phyloP scores from a whole-genome alignment of 2,329 filamentous ascomycete species.

The Ascochyta fabae region DNA sequence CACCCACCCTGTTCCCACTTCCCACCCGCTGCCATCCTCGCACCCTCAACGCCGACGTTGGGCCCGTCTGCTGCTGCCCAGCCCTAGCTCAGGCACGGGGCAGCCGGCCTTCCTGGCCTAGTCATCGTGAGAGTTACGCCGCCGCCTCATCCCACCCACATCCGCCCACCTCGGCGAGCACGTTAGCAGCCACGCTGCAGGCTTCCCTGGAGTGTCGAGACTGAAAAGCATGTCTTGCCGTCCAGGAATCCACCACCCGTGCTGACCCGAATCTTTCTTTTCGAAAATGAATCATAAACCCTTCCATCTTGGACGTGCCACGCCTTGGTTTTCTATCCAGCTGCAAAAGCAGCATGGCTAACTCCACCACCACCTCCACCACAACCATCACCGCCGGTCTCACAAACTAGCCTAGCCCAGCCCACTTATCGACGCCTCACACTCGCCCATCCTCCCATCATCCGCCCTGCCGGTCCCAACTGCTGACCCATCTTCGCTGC shows the following conservation, averaged over 20 bases:
- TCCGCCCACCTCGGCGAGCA: constrained; percentile 3
- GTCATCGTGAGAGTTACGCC: constrained; percentile 4
- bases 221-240: too few species aligned
- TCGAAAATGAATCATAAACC: too few species aligned
- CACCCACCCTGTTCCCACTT: neutral
- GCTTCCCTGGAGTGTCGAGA: too few species aligned
- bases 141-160: constrained; percentile 7
- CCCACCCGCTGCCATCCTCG: neutral
- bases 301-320: too few species aligned
- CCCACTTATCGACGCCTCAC: constrained; percentile 7
- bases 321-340: too few species aligned
- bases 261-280: too few species aligned
- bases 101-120: constrained; percentile 5
- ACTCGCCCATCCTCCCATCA: constrained; percentile 5
- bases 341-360: constrained; percentile 6
- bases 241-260: too few species aligned
- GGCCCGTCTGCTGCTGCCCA: constrained; percentile 1
- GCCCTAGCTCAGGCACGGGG: neutral
- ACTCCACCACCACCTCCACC: neutral
- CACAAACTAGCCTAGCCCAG: neutral
- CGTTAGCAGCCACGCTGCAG: neutral
- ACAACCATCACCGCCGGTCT: too few species aligned
- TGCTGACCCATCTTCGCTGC: constrained; percentile 1
- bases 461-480: constrained; percentile 6
- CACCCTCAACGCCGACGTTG: neutral